Evolutionary conservation across 345 rosid species (phyloP).

Genomic region (Hevea brasiliensis): DNA sequence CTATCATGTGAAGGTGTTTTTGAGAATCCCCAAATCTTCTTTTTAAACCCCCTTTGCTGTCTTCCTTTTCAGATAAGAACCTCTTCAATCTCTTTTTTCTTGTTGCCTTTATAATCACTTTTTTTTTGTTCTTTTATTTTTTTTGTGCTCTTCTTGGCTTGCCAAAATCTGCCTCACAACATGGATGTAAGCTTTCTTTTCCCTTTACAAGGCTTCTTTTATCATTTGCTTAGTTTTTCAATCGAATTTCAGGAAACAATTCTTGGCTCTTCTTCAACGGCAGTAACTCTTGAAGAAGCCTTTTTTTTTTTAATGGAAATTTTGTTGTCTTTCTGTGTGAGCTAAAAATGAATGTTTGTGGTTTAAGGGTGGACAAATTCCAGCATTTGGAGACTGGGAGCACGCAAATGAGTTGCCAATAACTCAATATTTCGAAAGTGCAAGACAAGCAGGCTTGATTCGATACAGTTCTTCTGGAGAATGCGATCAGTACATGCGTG

Average conservation of each 20-base stretch:
- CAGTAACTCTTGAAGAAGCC: neutral
- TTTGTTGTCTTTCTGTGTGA: neutral
- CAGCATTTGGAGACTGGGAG: constrained; percentile 91
- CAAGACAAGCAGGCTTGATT: constrained; percentile 84
- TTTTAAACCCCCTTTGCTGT: neutral
- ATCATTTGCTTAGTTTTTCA: neutral
- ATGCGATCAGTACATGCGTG: constrained; percentile 29
- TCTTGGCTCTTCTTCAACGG: neutral
- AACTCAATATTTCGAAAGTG: constrained; percentile 87
- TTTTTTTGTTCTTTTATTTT: too few relatives aligned
- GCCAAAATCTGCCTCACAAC: neutral
- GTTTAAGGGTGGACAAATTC: constrained; percentile 64
- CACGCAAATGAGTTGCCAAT: constrained; percentile 78
- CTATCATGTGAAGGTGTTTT: neutral
- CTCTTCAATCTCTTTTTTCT: neutral
- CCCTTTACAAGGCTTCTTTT: neutral
- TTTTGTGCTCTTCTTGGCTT: neutral
- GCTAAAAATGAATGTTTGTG: neutral
- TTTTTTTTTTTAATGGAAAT: neutral
- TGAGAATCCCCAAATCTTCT: constrained; percentile 18
- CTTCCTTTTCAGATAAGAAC: neutral
- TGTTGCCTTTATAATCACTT: neutral
- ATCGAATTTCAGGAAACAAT: neutral
- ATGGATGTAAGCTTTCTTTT: constrained; percentile 27
- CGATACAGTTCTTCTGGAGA: constrained; percentile 67